These are phyloP conservation scores for Malania oleifera DNA, from an alignment of 164 flowering plant genomes.

Conservation along the genomic window DNA sequence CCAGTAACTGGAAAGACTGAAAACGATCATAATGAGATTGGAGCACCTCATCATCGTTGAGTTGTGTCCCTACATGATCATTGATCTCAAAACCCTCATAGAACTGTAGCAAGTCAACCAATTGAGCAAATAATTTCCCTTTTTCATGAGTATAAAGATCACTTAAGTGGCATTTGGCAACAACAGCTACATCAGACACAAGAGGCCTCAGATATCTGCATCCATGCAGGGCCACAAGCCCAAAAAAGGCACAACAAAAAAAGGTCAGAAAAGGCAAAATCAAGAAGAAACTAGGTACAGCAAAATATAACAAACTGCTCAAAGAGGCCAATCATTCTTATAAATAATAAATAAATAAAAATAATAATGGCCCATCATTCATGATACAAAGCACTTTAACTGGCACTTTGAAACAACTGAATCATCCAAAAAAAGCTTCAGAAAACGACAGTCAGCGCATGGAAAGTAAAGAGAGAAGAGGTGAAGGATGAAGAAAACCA, in stretches of 20 bases:
- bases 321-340: too few species aligned
- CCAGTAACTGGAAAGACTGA: constrained; percentile 84
- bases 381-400: too few species aligned
- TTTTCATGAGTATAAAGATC: constrained; percentile 76
- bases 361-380: too few species aligned
- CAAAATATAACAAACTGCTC: neutral
- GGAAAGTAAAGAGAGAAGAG: too few species aligned
- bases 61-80: constrained; percentile 80
- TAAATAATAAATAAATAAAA: too few species aligned
- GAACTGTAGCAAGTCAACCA: constrained; percentile 90
- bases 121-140: constrained; percentile 87
- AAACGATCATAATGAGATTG: constrained; percentile 79
- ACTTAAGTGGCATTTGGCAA: constrained; percentile 94
- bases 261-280: neutral
- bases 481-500: too few species aligned
- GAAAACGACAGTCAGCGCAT: too few species aligned
- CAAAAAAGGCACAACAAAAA: neutral
- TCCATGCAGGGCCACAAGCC: too few species aligned
- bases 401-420: too few species aligned
- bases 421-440: too few species aligned
- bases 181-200: constrained; percentile 91
- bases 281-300: neutral
- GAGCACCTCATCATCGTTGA: constrained; percentile 87
- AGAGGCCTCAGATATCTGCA: constrained; percentile 78
- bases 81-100: constrained; percentile 95